phyloP scores from a whole-genome alignment of 805 yeast species.

The Schizosaccharomyces cryophilus region DNA sequence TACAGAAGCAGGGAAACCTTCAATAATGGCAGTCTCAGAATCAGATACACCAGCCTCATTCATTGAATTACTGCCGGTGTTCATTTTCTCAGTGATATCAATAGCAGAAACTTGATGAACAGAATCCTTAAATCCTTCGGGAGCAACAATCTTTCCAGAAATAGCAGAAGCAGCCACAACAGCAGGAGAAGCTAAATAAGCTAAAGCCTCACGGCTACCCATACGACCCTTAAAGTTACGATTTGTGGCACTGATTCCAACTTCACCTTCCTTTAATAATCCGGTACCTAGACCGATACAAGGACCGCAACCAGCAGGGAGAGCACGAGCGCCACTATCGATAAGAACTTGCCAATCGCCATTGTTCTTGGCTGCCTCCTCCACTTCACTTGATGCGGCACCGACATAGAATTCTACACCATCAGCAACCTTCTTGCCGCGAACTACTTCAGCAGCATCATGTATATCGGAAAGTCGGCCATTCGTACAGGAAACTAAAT shows the following conservation, averaged over 20 bases:
- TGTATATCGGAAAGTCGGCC: conserved; percentile 76
- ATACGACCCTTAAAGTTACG: conserved; percentile 97
- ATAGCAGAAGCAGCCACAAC: conserved; percentile 97
- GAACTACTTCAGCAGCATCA: conserved; percentile 78
- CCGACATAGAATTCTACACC: conserved; percentile 92
- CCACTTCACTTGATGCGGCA: conserved; percentile 86
- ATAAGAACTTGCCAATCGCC: conserved; percentile 85
- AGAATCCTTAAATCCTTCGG: conserved; percentile 43
- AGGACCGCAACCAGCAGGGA: conserved; percentile 99
- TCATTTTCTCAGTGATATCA: background rate
- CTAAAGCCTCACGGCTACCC: conserved; percentile 93
- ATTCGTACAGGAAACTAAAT: conserved; percentile 92
- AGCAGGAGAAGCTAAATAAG: conserved; percentile 89
- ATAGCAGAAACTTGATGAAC: conserved; percentile 13
- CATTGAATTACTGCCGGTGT: conserved; percentile 12
- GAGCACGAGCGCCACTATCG: conserved; percentile 80
- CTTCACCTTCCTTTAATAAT: conserved; percentile 78
- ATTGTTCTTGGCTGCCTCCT: conserved; percentile 63
- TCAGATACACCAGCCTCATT: conserved; percentile 15
- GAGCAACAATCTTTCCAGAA: conserved; percentile 80
- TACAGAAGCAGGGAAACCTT: conserved; percentile 74
- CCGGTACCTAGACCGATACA: conserved; percentile 96
- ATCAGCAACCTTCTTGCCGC: conserved; percentile 58
- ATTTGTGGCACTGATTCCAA: conserved; percentile 94
- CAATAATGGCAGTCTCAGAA: conserved; percentile 45